Evolutionary conservation across 2,329 filamentous ascomycete species (phyloP).

Genomic region (Teratosphaeria zuluensis): DNA sequence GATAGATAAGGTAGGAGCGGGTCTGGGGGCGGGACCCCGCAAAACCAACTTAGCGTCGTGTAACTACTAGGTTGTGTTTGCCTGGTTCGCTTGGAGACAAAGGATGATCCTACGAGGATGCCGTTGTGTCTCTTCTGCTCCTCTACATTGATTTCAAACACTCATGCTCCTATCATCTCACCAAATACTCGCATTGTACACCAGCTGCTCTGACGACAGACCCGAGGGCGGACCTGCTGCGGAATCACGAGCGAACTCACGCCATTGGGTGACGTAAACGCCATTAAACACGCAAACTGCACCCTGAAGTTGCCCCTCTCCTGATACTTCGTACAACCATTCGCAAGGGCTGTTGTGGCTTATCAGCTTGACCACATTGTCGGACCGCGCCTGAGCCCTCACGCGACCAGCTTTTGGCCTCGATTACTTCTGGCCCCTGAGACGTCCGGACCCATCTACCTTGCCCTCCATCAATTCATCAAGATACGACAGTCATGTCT

Average conservation of each 20-base stretch:
- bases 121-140: neutral
- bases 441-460: neutral
- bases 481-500: conserved; percentile 17
- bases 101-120: neutral
- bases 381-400: neutral
- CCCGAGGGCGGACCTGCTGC: neutral
- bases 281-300: neutral
- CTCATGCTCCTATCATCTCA: neutral
- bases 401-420: neutral
- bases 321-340: neutral
- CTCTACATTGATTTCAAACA: neutral
- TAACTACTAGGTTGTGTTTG: neutral
- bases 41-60: neutral
- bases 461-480: neutral
- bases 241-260: neutral
- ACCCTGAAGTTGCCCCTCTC: neutral
- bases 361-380: neutral
- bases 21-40: no score
- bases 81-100: neutral
- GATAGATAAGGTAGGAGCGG: neutral
- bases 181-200: neutral
- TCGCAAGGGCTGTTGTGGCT: neutral
- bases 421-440: neutral
- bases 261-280: neutral
- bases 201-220: neutral